A percentile compares a stretch with the other conserved stretches of the same genome.
These are phyloP conservation scores for Eutypella sp. DNA, from an alignment of 2,329 filamentous ascomycete genomes.

Conservation along the genomic window DNA sequence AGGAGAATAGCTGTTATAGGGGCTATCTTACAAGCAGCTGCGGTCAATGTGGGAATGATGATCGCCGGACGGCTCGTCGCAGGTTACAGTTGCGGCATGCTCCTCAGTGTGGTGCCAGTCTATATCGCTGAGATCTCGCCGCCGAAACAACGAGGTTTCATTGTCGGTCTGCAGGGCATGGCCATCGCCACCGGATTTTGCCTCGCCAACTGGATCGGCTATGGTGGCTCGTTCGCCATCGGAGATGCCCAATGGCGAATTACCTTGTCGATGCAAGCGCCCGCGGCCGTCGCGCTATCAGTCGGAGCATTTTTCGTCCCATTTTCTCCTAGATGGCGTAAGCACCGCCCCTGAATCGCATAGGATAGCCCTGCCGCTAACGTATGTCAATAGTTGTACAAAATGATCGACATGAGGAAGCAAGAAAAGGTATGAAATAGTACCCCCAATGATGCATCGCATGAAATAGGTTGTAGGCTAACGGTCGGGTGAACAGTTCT, in stretches of 20 bases:
- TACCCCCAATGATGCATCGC: no score
- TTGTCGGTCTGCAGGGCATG: constrained; percentile 20
- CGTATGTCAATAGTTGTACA: background rate
- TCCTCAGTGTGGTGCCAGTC: constrained; percentile 18
- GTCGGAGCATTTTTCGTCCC: constrained; percentile 17
- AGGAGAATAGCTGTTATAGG: constrained; percentile 2
- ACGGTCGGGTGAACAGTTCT: constrained; percentile 1
- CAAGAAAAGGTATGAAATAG: background rate
- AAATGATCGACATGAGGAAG: constrained; percentile 11
- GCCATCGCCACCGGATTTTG: constrained; percentile 17
- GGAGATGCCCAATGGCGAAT: constrained; percentile 18
- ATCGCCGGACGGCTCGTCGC: constrained; percentile 22
- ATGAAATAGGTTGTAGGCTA: constrained; percentile 2
- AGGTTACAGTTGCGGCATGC: constrained; percentile 14
- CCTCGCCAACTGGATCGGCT: constrained; percentile 18
- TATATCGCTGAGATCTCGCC: constrained; percentile 24
- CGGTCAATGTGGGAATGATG: constrained; percentile 20
- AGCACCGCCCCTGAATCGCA: background rate
- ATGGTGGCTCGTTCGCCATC: constrained; percentile 13
- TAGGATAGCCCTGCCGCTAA: background rate
- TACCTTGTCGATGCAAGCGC: constrained; percentile 19
- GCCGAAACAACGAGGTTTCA: constrained; percentile 17
- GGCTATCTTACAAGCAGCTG: constrained; percentile 10
- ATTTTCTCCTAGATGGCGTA: constrained; percentile 20
- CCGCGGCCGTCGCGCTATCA: constrained; percentile 15